phyloP scores from a whole-genome alignment of 2,329 filamentous ascomycete species.

The Akanthomyces lecanii region DNA sequence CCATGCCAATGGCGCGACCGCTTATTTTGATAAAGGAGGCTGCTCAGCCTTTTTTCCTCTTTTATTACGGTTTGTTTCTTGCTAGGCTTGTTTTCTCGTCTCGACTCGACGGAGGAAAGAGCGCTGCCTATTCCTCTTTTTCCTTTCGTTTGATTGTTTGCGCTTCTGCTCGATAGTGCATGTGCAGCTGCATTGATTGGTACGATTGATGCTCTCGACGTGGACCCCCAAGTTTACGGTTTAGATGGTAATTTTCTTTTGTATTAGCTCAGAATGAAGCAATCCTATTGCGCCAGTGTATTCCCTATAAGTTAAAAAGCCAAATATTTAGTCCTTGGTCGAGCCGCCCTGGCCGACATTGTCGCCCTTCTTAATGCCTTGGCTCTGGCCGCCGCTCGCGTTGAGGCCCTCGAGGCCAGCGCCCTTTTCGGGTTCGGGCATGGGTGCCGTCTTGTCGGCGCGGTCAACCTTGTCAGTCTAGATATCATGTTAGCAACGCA shows the following conservation, averaged over 20 bases:
- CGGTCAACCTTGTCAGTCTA: constrained; percentile 37
- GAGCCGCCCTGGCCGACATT: constrained; percentile 39
- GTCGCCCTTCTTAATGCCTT: constrained; percentile 38
- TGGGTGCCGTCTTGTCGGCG: constrained; percentile 46
- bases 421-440: constrained; percentile 45
- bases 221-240: no score
- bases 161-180: no score
- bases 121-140: no score
- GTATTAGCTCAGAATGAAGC: no score
- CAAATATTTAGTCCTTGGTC: not conserved
- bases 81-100: not conserved
- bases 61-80: not conserved
- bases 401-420: constrained; percentile 34
- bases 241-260: no score
- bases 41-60: not conserved
- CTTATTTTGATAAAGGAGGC: no score
- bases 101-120: not conserved
- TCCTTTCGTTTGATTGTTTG: no score
- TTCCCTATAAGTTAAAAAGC: no score
- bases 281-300: no score
- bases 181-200: no score
- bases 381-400: constrained; percentile 42
- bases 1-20: not conserved
- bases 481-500: not conserved
- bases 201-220: no score